Evolutionary conservation across 805 yeast genomes (phyloP).

Genomic region (Pichia insulana): DNA sequence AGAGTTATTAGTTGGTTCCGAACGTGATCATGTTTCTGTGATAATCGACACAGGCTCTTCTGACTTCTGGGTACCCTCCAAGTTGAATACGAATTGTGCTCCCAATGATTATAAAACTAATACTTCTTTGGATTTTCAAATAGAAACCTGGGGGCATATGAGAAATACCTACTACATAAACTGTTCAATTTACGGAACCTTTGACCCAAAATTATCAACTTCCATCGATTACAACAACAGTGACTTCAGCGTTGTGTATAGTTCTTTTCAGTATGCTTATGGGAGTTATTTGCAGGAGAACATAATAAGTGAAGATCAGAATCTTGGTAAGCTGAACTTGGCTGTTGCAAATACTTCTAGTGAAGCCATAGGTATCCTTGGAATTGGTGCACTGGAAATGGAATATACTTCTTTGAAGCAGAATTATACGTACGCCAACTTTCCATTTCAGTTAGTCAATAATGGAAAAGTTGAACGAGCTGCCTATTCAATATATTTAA

Average conservation of each 20-base stretch:
- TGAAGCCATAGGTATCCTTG: slow-evolving; percentile 61
- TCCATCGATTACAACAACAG: slow-evolving; percentile 34
- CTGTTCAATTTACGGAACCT: slow-evolving; percentile 41
- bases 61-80: slow-evolving; percentile 56
- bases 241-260: slow-evolving; percentile 35
- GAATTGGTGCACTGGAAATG: slow-evolving; percentile 59
- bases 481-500: slow-evolving; percentile 56
- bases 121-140: not conserved
- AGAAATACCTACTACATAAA: slow-evolving; percentile 17
- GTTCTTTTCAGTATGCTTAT: slow-evolving; percentile 36
- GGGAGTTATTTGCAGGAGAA: slow-evolving; percentile 58
- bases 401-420: slow-evolving; percentile 37
- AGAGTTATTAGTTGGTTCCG: slow-evolving; percentile 45
- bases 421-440: slow-evolving; percentile 43
- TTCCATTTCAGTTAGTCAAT: slow-evolving; percentile 52
- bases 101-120: slow-evolving; percentile 1
- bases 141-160: slow-evolving; percentile 1
- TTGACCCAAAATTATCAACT: slow-evolving; percentile 32
- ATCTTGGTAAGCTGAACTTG: slow-evolving; percentile 46
- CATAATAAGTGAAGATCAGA: slow-evolving; percentile 40
- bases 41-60: slow-evolving; percentile 72
- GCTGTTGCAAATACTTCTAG: slow-evolving; percentile 64
- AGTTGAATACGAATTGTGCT: slow-evolving; percentile 39
- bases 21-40: slow-evolving; percentile 44
- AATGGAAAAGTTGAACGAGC: slow-evolving; percentile 47